Evolutionary conservation across 2,329 filamentous ascomycete species (phyloP), one percentile per base, ranked within the genome.

Genomic region (Pseudogymnoascus sp.): DNA sequence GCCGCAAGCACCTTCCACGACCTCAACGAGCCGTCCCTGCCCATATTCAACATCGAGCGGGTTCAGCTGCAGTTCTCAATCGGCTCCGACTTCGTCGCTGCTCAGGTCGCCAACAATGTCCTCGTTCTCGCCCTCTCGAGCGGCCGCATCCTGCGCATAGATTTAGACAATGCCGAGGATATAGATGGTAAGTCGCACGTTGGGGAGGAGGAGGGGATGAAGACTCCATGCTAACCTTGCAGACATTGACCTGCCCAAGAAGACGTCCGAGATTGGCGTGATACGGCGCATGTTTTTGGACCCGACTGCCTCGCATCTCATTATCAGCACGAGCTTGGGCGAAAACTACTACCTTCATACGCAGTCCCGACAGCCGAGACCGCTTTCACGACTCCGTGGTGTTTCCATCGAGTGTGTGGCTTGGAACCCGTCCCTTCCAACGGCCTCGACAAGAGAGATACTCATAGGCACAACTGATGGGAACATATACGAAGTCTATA

Each of bases 311-410:
- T 97, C 92, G 5, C 95, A 99, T 78, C 81, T 99, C 28, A 85
- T 99, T 67, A 87, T 99, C 69, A 92, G 89, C 73, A 99, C 95
- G 2, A 89, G 91, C 4, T 84, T 92, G 41, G 92, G 92, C 73
- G 95, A 99, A 76, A 98, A 96, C 78, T 99, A 93, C 79, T 99
- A 99, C 76, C 89, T 99, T 8, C 95, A 99, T 75, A 93, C 92
- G 10, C 93, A 98, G 74, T 95, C 93, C 35, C 89, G 91, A 69
- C 89, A 93, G 68, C 92, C 93, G 2, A 91, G 95, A 67, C 84
- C 88, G 6, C 81, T 99, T 37, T 87, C 89, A 12, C 85, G 91
- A 63, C 78, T 99, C 61, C 93, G 93, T 69, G 91, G 91, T 28
- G 91, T 97, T 12, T 82, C 86, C 7, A 91, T 99, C 64, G 93